These are phyloP conservation scores for Metarhizium anisopliae DNA, from an alignment of 2,329 filamentous ascomycete genomes.

Conservation along the genomic window DNA sequence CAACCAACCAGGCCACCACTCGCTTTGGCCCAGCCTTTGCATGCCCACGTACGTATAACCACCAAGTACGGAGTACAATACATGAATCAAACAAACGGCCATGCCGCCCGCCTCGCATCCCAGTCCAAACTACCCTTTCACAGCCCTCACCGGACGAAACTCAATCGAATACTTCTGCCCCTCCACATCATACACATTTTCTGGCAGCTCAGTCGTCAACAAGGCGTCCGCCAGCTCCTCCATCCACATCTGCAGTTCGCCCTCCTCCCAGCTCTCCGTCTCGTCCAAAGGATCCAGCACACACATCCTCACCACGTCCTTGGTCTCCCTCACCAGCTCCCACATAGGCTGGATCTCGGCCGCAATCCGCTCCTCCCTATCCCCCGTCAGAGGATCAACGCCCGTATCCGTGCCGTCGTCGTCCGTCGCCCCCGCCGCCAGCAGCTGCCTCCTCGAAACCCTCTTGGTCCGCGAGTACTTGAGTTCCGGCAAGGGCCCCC, in stretches of 20 bases:
- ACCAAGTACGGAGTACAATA: too few species aligned
- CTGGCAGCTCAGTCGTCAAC: slow-evolving; percentile 4
- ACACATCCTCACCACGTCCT: slow-evolving; percentile 10
- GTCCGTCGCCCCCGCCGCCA: not conserved
- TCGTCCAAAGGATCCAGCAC: slow-evolving; percentile 3
- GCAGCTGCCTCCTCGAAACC: not conserved
- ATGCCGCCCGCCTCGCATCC: not conserved
- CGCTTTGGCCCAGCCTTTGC: too few species aligned
- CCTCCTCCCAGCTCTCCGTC: slow-evolving; percentile 6
- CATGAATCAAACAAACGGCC: too few species aligned
- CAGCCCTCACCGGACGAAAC: slow-evolving; percentile 4
- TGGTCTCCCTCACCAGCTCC: slow-evolving; percentile 6
- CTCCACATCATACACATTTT: slow-evolving; percentile 5
- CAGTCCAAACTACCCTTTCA: not conserved
- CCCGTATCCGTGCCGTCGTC: slow-evolving; percentile 1
- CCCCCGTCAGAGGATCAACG: not conserved
- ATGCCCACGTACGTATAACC: too few species aligned
- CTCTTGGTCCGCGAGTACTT: not conserved
- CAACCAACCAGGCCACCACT: too few species aligned
- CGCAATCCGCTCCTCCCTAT: slow-evolving; percentile 1
- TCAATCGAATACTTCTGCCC: slow-evolving; percentile 4
- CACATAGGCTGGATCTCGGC: slow-evolving; percentile 8
- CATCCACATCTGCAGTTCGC: slow-evolving; percentile 11
- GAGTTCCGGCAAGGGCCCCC: slow-evolving; percentile 12
- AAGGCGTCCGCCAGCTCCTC: slow-evolving; percentile 8